Evolutionary conservation across 768 basidiomycete species (phyloP), one percentile per base, ranked within the genome.

Genomic region (Mycena haematopus): DNA sequence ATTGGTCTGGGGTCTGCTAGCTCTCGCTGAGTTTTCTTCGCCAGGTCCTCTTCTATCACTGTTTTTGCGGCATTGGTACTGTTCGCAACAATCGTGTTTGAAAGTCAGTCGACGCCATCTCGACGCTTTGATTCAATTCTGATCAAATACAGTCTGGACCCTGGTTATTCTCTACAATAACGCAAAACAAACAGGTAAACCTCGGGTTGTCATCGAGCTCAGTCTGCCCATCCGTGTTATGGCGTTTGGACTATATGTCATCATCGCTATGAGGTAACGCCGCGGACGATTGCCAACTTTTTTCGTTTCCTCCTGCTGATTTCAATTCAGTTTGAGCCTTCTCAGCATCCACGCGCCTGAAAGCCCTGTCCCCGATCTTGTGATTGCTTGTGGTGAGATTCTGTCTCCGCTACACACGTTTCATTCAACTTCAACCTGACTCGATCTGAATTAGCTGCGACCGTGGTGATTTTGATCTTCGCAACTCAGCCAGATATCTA

Each of bases 301-400:
- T 21, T 60, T 21, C n/a, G n/a, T n/a, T n/a, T 17, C 11, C n/a
- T 60, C 25, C 8, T 21, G 25, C 46, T 57, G 36, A 49, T 42
- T 36, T 27, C 5, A 15, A 42, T 56, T 6, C 44, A 83, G 82
- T 58, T 65, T 84, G 54, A 82, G 81, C 60, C 69, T 84, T 13
- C 57, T 84, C 15, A 82, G 82, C 2, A 71, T 82, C n/a, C 71
- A 67, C 22, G 73, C 79, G 11, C 81, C 81, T 0, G 70, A 77
- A 25, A 82, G 76, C 61, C 81, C 82, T 15, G 74, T 78, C 2
- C 81, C 82, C 10, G 82, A 84, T 65, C 66, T 84, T 42, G 76
- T 79, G 17, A 79, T 84, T 63, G 78, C 82, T 24, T 75, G 74
- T 33, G 81, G 82, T 83, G 65, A 29, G 77, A 65, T n/a, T 7